Conservation (phyloP, 202 grass and related monocot species). For the Hordeum pubiflorum region DNA sequence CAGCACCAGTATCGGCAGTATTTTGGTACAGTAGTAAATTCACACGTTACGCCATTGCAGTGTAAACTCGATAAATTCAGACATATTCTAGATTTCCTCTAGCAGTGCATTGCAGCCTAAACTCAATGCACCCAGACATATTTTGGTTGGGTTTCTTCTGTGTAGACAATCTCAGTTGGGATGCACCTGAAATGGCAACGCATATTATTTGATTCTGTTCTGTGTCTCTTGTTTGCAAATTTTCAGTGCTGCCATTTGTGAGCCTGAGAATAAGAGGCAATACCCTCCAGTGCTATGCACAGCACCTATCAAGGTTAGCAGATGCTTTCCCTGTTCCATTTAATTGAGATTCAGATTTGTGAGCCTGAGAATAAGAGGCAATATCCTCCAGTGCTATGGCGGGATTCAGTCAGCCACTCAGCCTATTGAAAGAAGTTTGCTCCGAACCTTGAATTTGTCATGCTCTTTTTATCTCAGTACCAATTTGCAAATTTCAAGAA, state of each 20-base stretch:
- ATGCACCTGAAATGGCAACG: background rate
- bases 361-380: too few species aligned
- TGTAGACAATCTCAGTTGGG: background rate
- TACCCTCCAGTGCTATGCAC: conserved; percentile 55
- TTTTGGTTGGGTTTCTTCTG: too few species aligned
- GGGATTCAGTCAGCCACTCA: too few species aligned
- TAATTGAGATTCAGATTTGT: background rate
- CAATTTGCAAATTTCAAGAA: conserved; percentile 68
- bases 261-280: conserved; percentile 28
- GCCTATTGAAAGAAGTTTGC: background rate
- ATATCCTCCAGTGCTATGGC: too few species aligned
- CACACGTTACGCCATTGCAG: background rate
- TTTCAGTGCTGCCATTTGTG: conserved; percentile 19
- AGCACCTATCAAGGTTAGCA: conserved; percentile 62
- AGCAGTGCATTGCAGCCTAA: background rate
- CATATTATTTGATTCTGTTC: background rate
- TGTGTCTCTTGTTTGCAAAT: background rate
- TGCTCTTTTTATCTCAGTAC: conserved; percentile 28
- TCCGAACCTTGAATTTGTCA: background rate
- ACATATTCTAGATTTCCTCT: background rate
- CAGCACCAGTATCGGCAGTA: background rate
- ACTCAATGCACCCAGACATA: background rate
- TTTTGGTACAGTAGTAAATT: background rate
- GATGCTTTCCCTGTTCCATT: background rate
- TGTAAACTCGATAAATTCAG: background rate